Base-by-base conservation (phyloP, 441 rosid species). In the Viola pubescens region DNA sequence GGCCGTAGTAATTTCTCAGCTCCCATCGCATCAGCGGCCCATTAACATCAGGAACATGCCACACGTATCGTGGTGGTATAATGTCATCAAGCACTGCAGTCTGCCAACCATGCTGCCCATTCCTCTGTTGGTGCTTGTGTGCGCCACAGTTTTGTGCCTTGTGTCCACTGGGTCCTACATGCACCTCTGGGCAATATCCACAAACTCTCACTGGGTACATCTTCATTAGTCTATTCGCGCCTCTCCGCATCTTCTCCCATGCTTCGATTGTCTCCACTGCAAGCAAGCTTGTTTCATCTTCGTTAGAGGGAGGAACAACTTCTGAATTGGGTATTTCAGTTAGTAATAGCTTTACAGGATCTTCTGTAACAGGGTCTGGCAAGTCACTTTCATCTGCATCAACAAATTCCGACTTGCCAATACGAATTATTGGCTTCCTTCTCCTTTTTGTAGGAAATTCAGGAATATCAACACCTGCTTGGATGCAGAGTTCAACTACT, bases 81-180 rank as follows among this genome's bases (percentile, higher is more conserved):
- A 91, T 68, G 74, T 91, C 91, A 41, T 91, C 75, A 1, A 89
- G 86, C 54, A 89, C 84, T 3, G 98, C 94, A 6, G 88, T 59
- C 72, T 91, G 98, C 98, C 95, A 91, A 52, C 95, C 98, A 3
- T 91, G 98, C 69, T 89, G 98, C 14, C 97, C 97, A 6, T 91
- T 91, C 65, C 95, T 71, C 66, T 91, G 98, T 52, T 89, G 98
- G 75, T 91, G 98, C 81, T 92, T 92, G 79, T 78, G 82, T 0
- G 94, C 95, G 5, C 97, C 98, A 1, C 98, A 92, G 77, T 89
- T 87, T 76, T 87, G 95, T 1, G 96, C 88, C 76, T 89, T 92
- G 76, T 92, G 98, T 45, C 98, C 97, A 0, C 82, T 76, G 4
- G 89, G 77, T 45, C 97, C 97, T 3, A 92, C 88, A 14, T 92